phyloP scores from a whole-genome alignment of 2,329 filamentous ascomycete genomes.

The Geosmithia flava region DNA sequence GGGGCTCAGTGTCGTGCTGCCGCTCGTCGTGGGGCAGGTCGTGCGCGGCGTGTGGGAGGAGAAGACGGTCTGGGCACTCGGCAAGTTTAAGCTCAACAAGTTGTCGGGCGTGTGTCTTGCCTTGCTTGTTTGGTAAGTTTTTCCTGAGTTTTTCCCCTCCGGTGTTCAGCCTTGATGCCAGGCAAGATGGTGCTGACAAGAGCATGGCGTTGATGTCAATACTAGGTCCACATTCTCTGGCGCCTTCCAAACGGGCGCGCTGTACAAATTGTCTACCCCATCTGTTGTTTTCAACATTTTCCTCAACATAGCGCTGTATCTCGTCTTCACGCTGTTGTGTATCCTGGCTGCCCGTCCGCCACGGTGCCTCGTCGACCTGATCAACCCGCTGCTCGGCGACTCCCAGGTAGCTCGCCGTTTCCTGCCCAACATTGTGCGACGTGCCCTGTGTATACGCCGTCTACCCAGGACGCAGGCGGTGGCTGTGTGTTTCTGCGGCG shows the following conservation, averaged over 20 bases:
- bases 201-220: slow-evolving; percentile 14
- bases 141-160: neutral
- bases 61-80: slow-evolving; percentile 37
- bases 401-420: slow-evolving; percentile 9
- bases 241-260: slow-evolving; percentile 50
- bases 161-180: too few relatives aligned
- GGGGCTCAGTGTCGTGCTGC: slow-evolving; percentile 53
- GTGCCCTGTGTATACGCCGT: slow-evolving; percentile 31
- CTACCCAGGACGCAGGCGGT: slow-evolving; percentile 50
- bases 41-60: slow-evolving; percentile 38
- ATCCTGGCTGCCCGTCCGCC: slow-evolving; percentile 36
- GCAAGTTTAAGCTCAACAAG: slow-evolving; percentile 39
- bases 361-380: slow-evolving; percentile 11
- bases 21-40: slow-evolving; percentile 48
- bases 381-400: slow-evolving; percentile 20
- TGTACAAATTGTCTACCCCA: slow-evolving; percentile 41
- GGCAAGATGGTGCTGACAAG: too few relatives aligned
- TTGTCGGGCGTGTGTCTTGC: slow-evolving; percentile 33
- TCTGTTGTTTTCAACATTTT: slow-evolving; percentile 57
- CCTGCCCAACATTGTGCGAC: slow-evolving; percentile 15
- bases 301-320: slow-evolving; percentile 51
- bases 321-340: slow-evolving; percentile 51
- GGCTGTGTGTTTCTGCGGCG: slow-evolving; percentile 61
- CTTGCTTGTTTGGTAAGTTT: slow-evolving; percentile 34
- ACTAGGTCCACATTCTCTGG: slow-evolving; percentile 55